These are phyloP conservation scores for Cordyceps pruinosa DNA, from an alignment of 2,329 filamentous ascomycete species.

Conservation along the genomic window DNA sequence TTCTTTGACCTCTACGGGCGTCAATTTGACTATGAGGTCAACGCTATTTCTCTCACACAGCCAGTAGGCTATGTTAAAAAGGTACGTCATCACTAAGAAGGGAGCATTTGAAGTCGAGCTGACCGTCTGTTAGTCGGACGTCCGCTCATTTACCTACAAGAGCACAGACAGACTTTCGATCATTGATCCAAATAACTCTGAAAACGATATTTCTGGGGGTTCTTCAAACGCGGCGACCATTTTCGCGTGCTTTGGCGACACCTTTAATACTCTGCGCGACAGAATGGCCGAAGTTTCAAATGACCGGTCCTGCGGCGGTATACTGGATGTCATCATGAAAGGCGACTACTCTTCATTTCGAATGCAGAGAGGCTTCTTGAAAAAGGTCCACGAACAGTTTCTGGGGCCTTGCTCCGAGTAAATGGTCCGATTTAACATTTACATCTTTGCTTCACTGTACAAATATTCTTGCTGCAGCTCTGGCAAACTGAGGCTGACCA, in stretches of 20 bases:
- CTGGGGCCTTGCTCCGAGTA: constrained; percentile 28
- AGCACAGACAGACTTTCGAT: constrained; percentile 70
- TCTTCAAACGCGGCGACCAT: constrained; percentile 65
- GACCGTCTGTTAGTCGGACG: constrained; percentile 32
- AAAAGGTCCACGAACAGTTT: constrained; percentile 40
- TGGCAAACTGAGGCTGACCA: background rate
- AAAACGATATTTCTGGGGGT: constrained; percentile 87
- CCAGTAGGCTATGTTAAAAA: constrained; percentile 67
- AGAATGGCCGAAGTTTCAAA: constrained; percentile 48
- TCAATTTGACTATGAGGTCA: constrained; percentile 60
- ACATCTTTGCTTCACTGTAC: background rate
- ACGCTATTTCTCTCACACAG: constrained; percentile 69
- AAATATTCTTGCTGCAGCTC: background rate
- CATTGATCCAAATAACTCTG: constrained; percentile 78
- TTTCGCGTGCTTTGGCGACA: constrained; percentile 60
- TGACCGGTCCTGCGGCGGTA: constrained; percentile 26
- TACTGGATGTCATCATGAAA: constrained; percentile 65
- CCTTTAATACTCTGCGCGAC: constrained; percentile 49
- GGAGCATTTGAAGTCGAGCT: background rate
- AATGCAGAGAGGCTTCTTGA: constrained; percentile 58
- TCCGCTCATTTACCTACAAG: constrained; percentile 45
- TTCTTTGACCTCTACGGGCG: constrained; percentile 90
- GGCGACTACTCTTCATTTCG: constrained; percentile 75
- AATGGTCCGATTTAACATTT: constrained; percentile 11
- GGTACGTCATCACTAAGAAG: constrained; percentile 38